Evolutionary conservation across 495 filamentous ascomycete species (phyloP), one percentile per base, ranked within the genome.

Genomic region (Aspergillus baeticus): DNA sequence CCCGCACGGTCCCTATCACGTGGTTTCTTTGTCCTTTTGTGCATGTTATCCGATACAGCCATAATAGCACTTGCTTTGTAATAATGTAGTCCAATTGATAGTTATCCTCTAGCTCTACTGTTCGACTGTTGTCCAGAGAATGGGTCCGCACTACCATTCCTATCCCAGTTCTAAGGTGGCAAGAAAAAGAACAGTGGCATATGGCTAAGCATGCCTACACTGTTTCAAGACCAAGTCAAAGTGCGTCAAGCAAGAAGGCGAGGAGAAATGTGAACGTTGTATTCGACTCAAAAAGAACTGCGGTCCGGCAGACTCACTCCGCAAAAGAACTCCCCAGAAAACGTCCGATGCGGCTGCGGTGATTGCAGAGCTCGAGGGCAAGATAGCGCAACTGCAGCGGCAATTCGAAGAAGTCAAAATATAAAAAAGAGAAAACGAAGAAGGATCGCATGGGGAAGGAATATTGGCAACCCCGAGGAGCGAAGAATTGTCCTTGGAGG

Each of bases 211-310:
- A 2, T 45, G 42, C 21, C 42, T 45, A 13, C 42, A 45, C 22
- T 45, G 42, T 21, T 45, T 45, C 42, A 45, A 45, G 42, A 45
- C 42, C 42, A 45, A 45, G 42, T 45, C 42, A 11, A 45, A 45
- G 13, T 45, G 42, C 42, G 42, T 45, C 13, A 45, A 23, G 22
- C 10, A 26, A 21, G 13, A 13, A 10, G 29, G 26, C 21, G 21
- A 13, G 13, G 20, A 23, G 2, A 31, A 21, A 10, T 45, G 42
- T 7, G 42, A 45, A 26, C 22, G 42, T 7, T 45, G 42, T 14
- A 1, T 26, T 45, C 42, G 42, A 14, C 42, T 45, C 22, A 45
- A 45, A 14, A 45, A 45, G 42, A 10, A 45, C 23, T 45, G 42
- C n/a, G 22, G 7, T 5, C 26, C 42, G 22, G 42, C 42, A n/a